Base-by-base conservation (phyloP, 202 grass and related monocot species). In the Carex sylvatica region DNA sequence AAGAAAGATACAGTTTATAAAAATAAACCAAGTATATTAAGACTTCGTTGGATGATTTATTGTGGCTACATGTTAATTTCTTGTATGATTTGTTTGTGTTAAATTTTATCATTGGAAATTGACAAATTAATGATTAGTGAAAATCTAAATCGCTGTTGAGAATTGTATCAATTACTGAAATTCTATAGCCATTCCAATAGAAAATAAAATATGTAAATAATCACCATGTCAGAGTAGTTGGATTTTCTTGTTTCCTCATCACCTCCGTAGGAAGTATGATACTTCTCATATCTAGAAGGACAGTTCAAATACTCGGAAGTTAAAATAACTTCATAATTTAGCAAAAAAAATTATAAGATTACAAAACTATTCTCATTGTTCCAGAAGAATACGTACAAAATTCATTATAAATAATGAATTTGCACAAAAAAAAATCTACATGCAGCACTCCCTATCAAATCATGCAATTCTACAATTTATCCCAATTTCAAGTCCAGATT, bases 161-260 rank as follows among this genome's bases (percentile, higher is more conserved):
- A 18, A 13, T 2, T 8, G 24, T 33, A 76, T 26, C 26, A 19
- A 76, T 30, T 76, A 76, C 8, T 35, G 31, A 10, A 74, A 74
- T 69, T 38, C 15, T 3, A 53, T 5, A 16, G 51, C 3, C 51
- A 56, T n/a, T 76, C 18, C 6, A 75, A 75, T 31, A 55, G 2
- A 75, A 31, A 18, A n/a, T n/a, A 56, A 9, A 35, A 58, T 51
- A 2, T 36, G 3, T 18, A 77, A 72, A 71, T 54, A 33, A 13
- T 46, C 90, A 99, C 97, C 97, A 96, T 94, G 83, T 99, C 97
- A 70, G 78, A 70, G 74, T 93, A 94, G 86, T 99, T 99, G 74
- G 87, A 84, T 82, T 96, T 99, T 59, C 97, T 96, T 82, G 93
- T n/a, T 87, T 90, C 93, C 72, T 96, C 88, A 54, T 99, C 87